A percentile compares a stretch with the other conserved stretches of the same genome.
These are phyloP conservation scores for Candida peoriensis DNA, from an alignment of 805 yeast species.

Conservation along the genomic window DNA sequence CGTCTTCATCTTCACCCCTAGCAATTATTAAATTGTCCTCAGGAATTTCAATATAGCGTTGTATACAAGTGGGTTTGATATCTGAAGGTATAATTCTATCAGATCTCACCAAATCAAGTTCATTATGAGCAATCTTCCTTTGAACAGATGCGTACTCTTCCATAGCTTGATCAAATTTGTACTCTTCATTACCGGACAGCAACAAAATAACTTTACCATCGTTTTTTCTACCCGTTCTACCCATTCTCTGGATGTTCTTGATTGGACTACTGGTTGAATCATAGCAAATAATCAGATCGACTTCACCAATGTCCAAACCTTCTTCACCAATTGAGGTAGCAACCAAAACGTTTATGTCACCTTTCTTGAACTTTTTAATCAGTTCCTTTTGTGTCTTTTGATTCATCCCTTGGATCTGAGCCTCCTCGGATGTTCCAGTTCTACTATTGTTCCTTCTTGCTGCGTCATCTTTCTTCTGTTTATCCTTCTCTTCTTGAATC, in stretches of 20 bases:
- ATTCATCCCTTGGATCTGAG: constrained; percentile 80
- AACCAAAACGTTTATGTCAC: constrained; percentile 72
- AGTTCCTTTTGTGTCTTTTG: constrained; percentile 83
- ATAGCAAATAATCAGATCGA: constrained; percentile 86
- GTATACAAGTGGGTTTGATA: constrained; percentile 50
- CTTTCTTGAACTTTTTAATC: constrained; percentile 66
- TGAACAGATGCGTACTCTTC: constrained; percentile 79
- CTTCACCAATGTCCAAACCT: constrained; percentile 98
- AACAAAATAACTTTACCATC: constrained; percentile 78
- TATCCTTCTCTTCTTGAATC: constrained; percentile 26
- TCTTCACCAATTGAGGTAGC: constrained; percentile 99
- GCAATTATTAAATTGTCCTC: constrained; percentile 56
- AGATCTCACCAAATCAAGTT: constrained; percentile 38
- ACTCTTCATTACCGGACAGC: constrained; percentile 71
- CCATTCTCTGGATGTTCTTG: constrained; percentile 92
- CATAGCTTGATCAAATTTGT: constrained; percentile 80
- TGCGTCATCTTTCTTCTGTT: constrained; percentile 27
- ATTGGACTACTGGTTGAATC: constrained; percentile 94
- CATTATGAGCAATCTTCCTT: constrained; percentile 50
- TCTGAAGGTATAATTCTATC: constrained; percentile 66
- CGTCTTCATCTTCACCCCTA: constrained; percentile 57
- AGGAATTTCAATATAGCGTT: constrained; percentile 58
- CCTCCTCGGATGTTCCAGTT: constrained; percentile 65
- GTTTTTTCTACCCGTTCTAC: constrained; percentile 94
- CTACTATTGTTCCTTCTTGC: constrained; percentile 34